These are phyloP conservation scores for Lachnellula arida DNA, from an alignment of 2,329 filamentous ascomycete species.

Conservation along the genomic window DNA sequence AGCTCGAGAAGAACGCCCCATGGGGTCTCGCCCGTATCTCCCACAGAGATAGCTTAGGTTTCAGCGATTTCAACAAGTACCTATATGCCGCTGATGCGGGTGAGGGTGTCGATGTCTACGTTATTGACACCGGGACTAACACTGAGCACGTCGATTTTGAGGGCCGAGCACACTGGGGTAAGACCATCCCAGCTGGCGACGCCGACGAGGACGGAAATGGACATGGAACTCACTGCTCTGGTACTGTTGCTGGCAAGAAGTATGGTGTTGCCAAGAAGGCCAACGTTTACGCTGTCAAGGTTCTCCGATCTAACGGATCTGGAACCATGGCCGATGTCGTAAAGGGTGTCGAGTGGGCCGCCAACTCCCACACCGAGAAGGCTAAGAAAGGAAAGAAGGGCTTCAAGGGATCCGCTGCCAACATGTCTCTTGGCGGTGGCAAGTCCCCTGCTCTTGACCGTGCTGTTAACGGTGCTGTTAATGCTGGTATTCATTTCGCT, in stretches of 20 bases:
- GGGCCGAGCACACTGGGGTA: constrained; percentile 92
- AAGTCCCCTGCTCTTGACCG: constrained; percentile 89
- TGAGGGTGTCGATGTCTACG: constrained; percentile 97
- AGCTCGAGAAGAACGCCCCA: constrained; percentile 87
- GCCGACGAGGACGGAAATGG: constrained; percentile 92
- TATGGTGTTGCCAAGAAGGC: constrained; percentile 99
- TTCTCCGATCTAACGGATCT: constrained; percentile 93
- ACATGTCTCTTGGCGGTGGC: constrained; percentile 98
- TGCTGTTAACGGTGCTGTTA: constrained; percentile 89
- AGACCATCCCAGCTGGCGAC: constrained; percentile 85
- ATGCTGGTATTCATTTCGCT: constrained; percentile 91
- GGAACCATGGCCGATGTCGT: constrained; percentile 99
- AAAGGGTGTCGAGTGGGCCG: constrained; percentile 95
- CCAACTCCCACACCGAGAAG: constrained; percentile 70
- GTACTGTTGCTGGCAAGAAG: constrained; percentile 96
- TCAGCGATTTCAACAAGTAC: constrained; percentile 98
- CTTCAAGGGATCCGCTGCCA: constrained; percentile 98
- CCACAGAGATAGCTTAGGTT: constrained; percentile 80
- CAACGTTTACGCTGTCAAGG: constrained; percentile 94
- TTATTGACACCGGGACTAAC: constrained; percentile 98
- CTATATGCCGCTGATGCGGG: constrained; percentile 84
- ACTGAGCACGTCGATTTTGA: constrained; percentile 93
- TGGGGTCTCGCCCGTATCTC: constrained; percentile 99
- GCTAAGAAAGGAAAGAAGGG: constrained; percentile 81
- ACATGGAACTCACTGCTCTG: constrained; percentile 98